phyloP scores from a whole-genome alignment of 2,329 filamentous ascomycete genomes.

The Penicillium paneum region DNA sequence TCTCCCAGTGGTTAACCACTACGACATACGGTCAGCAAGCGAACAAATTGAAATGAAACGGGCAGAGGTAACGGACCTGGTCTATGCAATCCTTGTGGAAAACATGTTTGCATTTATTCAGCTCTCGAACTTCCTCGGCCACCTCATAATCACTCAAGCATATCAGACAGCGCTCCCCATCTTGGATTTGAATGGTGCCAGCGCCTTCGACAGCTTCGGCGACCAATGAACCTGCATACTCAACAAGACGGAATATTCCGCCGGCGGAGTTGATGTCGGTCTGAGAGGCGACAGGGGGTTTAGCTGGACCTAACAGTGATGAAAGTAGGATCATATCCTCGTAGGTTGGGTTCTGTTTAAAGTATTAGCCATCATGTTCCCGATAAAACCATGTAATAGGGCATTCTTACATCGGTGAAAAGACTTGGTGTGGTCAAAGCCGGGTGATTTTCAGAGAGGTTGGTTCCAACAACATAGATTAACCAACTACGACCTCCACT shows the following conservation, averaged over 20 bases:
- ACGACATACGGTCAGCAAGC: slow-evolving; percentile 28
- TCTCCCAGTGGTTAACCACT: slow-evolving; percentile 63
- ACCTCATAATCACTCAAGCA: slow-evolving; percentile 65
- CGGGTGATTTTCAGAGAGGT: slow-evolving; percentile 67
- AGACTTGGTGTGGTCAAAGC: slow-evolving; percentile 67
- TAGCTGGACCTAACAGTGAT: slow-evolving; percentile 63
- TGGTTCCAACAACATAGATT: slow-evolving; percentile 68
- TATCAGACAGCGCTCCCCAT: slow-evolving; percentile 60
- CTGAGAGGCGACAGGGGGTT: slow-evolving; percentile 64
- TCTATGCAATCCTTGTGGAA: slow-evolving; percentile 70
- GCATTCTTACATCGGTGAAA: slow-evolving; percentile 60
- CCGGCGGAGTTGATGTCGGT: slow-evolving; percentile 62
- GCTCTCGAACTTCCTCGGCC: slow-evolving; percentile 58
- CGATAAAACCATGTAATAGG: background rate
- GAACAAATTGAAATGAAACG: slow-evolving; percentile 5
- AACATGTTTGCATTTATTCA: slow-evolving; percentile 63
- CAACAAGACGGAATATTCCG: slow-evolving; percentile 56
- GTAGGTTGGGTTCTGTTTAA: slow-evolving; percentile 59
- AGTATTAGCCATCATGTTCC: slow-evolving; percentile 12
- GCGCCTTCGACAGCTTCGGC: slow-evolving; percentile 47
- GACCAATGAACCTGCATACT: slow-evolving; percentile 42
- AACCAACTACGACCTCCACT: slow-evolving; percentile 64
- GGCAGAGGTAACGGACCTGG: slow-evolving; percentile 51
- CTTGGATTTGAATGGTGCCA: slow-evolving; percentile 35
- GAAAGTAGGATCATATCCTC: slow-evolving; percentile 70